phyloP scores from a whole-genome alignment of 1,284 basidiomycete species.

The Tremellales sp. region DNA sequence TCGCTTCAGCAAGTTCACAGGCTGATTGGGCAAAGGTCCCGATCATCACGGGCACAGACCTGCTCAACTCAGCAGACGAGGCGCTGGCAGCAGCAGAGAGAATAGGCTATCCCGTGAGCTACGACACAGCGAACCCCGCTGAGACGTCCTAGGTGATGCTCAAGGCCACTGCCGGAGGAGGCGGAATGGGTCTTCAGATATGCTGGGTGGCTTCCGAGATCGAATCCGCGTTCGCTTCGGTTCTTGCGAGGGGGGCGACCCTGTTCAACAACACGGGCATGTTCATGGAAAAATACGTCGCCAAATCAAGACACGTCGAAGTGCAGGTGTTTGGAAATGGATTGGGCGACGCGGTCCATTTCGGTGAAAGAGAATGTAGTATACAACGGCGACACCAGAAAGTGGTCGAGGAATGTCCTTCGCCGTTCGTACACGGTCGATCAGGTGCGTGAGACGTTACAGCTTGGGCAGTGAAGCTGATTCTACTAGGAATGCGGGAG shows the following conservation, averaged over 20 bases:
- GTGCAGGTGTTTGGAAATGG: slow-evolving; percentile 70
- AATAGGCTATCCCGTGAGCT: slow-evolving; percentile 55
- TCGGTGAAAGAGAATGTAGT: slow-evolving; percentile 68
- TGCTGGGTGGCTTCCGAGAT: slow-evolving; percentile 53
- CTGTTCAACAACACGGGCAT: slow-evolving; percentile 58
- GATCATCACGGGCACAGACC: slow-evolving; percentile 60
- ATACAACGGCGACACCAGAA: slow-evolving; percentile 70
- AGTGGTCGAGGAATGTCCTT: slow-evolving; percentile 61
- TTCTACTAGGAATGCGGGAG: slow-evolving; percentile 20
- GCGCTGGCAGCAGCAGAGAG: slow-evolving; percentile 50
- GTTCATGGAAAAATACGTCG: slow-evolving; percentile 62
- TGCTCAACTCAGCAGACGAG: slow-evolving; percentile 50
- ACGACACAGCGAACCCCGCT: neutral
- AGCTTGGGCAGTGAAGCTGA: too few relatives aligned
- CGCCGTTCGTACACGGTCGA: slow-evolving; percentile 17
- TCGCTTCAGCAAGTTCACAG: too few relatives aligned
- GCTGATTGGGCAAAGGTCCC: slow-evolving; percentile 43
- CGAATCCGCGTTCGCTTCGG: slow-evolving; percentile 25
- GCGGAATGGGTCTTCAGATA: slow-evolving; percentile 65
- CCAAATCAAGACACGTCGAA: slow-evolving; percentile 57
- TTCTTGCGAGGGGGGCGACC: slow-evolving; percentile 43
- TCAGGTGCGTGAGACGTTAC: slow-evolving; percentile 13
- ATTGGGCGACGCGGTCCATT: slow-evolving; percentile 56
- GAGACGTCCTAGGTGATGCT: slow-evolving; percentile 28
- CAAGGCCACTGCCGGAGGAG: slow-evolving; percentile 67